Conservation (phyloP, 257 asterid species). For the Solanum ahanhuiri region DNA sequence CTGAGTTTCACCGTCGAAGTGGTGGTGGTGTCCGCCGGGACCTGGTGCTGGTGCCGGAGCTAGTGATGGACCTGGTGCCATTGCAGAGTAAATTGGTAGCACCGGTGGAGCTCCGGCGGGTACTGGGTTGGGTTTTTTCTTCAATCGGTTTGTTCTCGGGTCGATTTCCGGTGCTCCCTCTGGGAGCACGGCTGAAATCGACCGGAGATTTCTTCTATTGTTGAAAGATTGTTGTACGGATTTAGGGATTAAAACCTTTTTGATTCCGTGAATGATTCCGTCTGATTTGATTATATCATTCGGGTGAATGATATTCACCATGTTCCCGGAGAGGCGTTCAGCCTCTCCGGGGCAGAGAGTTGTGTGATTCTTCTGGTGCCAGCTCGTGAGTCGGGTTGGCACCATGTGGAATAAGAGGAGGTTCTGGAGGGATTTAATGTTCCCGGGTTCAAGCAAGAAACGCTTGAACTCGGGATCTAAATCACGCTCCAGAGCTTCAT, state of each 20-base stretch:
- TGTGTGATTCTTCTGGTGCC: conserved; percentile 25
- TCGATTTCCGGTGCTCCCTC: conserved; percentile 87
- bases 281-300: conserved; percentile 72
- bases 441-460: conserved; percentile 68
- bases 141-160: conserved; percentile 64
- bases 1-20: conserved; percentile 88
- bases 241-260: conserved; percentile 60
- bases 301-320: conserved; percentile 31
- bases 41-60: conserved; percentile 98
- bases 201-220: conserved; percentile 46
- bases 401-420: conserved; percentile 72
- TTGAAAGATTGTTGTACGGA: conserved; percentile 84
- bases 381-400: conserved; percentile 59
- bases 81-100: conserved; percentile 53
- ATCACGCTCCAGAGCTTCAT: conserved; percentile 72
- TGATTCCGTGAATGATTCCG: conserved; percentile 94
- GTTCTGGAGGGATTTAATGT: conserved; percentile 68
- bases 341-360: conserved; percentile 32
- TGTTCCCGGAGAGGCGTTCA: conserved; percentile 33
- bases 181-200: conserved; percentile 76
- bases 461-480: conserved; percentile 91
- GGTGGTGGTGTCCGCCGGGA: conserved; percentile 87
- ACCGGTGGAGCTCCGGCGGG: conserved; percentile 68
- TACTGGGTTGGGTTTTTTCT: conserved; percentile 31
- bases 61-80: conserved; percentile 90